phyloP scores from a whole-genome alignment of 2,329 filamentous ascomycete genomes.

The Alternaria gaisen region DNA sequence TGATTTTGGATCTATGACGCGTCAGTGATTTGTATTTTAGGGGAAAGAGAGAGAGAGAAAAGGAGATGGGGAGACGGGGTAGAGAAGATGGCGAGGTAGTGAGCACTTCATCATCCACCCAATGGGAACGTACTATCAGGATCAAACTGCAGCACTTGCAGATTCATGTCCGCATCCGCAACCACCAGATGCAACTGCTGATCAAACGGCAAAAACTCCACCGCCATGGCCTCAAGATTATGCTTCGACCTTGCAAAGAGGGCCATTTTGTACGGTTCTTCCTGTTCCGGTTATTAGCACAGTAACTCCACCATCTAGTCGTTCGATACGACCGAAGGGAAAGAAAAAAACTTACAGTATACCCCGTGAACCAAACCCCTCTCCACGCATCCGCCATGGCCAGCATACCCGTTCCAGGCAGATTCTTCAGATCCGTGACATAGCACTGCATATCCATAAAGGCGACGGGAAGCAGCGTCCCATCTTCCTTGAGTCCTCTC shows the following conservation, averaged over 20 bases:
- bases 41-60: neutral
- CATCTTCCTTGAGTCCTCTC: slow-evolving; percentile 92
- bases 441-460: slow-evolving; percentile 99
- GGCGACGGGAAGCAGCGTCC: slow-evolving; percentile 88
- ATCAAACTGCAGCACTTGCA: slow-evolving; percentile 92
- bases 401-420: slow-evolving; percentile 84
- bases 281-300: slow-evolving; percentile 54
- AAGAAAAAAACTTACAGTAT: slow-evolving; percentile 68
- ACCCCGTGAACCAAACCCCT: slow-evolving; percentile 95
- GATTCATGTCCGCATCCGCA: slow-evolving; percentile 82
- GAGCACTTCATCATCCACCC: neutral
- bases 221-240: slow-evolving; percentile 78
- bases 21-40: neutral
- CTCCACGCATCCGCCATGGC: slow-evolving; percentile 91
- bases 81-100: too few relatives aligned
- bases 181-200: slow-evolving; percentile 83
- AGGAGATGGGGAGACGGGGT: too few relatives aligned
- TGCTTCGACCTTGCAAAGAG: slow-evolving; percentile 88
- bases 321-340: neutral
- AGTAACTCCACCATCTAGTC: neutral
- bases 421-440: slow-evolving; percentile 82
- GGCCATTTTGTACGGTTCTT: slow-evolving; percentile 96
- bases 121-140: slow-evolving; percentile 78
- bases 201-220: slow-evolving; percentile 88
- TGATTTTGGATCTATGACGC: slow-evolving; percentile 80